Conservation (phyloP, 2,329 filamentous ascomycete species). For the Tothia fuscella region DNA sequence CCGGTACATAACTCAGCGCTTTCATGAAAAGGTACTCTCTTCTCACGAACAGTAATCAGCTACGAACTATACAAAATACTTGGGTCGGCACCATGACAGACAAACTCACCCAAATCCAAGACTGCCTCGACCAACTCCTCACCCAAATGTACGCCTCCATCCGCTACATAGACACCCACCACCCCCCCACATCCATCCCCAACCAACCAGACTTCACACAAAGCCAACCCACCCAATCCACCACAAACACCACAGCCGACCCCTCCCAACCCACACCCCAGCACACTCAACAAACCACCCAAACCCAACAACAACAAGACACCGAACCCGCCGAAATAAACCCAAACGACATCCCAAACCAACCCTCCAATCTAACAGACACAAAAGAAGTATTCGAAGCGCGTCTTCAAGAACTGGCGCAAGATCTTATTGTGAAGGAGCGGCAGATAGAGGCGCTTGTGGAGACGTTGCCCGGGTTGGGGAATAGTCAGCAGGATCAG, state of each 20-base stretch:
- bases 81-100: constrained; percentile 48
- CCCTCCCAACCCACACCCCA: constrained; percentile 10
- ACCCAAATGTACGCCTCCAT: constrained; percentile 37
- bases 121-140: constrained; percentile 58
- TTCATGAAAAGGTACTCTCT: not conserved
- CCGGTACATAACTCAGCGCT: no score
- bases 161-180: constrained; percentile 30
- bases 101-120: constrained; percentile 70
- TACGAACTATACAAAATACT: not conserved
- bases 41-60: not conserved
- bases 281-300: constrained; percentile 9
- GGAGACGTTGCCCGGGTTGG: constrained; percentile 61
- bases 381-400: constrained; percentile 45
- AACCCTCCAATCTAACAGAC: not conserved
- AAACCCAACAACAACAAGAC: constrained; percentile 6
- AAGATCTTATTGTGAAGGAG: constrained; percentile 66
- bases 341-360: not conserved
- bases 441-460: constrained; percentile 74
- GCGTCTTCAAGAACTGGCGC: constrained; percentile 59
- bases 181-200: constrained; percentile 29
- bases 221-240: constrained; percentile 20
- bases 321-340: constrained; percentile 9
- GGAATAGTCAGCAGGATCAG: constrained; percentile 68
- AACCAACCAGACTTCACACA: constrained; percentile 22
- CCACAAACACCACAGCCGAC: constrained; percentile 14